These are phyloP conservation scores for Eucalyptus viminalis DNA, from an alignment of 345 rosid genomes.

Conservation along the genomic window DNA sequence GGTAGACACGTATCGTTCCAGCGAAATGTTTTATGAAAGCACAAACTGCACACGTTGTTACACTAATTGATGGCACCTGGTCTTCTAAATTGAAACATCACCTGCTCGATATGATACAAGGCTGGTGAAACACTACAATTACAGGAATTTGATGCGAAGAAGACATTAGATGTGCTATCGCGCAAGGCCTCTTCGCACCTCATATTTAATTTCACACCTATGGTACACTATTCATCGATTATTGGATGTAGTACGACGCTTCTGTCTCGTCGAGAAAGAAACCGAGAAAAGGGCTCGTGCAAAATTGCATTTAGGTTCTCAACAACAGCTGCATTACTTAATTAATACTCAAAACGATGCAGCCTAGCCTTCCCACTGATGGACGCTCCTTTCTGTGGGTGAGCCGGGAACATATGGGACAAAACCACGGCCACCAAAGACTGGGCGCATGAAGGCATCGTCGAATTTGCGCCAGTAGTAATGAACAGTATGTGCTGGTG, in stretches of 20 bases:
- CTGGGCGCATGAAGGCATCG: conserved; percentile 75
- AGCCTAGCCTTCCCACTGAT: not conserved
- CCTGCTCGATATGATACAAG: not conserved
- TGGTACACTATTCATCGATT: not conserved
- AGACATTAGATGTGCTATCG: not conserved
- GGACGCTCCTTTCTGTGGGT: conserved; percentile 54
- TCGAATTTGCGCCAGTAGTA: conserved; percentile 92
- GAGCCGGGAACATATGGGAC: conserved; percentile 82
- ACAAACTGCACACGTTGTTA: too few relatives aligned
- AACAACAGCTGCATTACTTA: not conserved
- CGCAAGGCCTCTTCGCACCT: not conserved
- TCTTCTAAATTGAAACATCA: not conserved
- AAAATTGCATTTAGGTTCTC: not conserved
- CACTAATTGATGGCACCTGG: not conserved
- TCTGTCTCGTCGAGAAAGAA: not conserved
- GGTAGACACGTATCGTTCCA: not conserved
- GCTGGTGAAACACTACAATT: not conserved
- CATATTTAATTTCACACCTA: not conserved
- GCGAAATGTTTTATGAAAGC: not conserved
- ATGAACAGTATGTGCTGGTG: conserved; percentile 86
- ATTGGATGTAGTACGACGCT: not conserved
- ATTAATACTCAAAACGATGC: not conserved
- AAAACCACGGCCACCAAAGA: conserved; percentile 96
- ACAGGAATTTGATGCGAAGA: not conserved
- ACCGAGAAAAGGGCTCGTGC: not conserved